These are phyloP conservation scores for Paraphoma chrysanthemicola DNA, from an alignment of 2,329 filamentous ascomycete genomes.

Conservation along the genomic window DNA sequence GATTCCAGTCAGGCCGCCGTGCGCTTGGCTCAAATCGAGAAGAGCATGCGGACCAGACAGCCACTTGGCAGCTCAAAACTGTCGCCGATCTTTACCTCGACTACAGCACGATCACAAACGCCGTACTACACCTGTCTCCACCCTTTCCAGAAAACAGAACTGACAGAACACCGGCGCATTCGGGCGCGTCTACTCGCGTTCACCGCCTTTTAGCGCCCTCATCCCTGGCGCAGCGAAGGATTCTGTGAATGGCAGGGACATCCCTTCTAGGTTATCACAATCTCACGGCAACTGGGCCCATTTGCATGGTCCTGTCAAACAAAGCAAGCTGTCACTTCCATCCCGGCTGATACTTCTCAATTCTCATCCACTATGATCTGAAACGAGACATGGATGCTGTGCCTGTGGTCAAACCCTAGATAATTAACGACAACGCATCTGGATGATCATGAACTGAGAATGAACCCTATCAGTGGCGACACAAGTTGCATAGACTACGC, in stretches of 20 bases:
- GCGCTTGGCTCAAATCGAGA: neutral
- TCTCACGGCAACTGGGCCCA: constrained; percentile 17
- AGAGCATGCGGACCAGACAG: neutral
- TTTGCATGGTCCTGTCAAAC: constrained; percentile 15
- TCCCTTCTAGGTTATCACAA: constrained; percentile 13
- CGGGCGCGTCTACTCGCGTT: constrained; percentile 6
- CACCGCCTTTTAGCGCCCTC: constrained; percentile 14
- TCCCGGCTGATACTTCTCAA: neutral
- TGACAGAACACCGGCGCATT: neutral
- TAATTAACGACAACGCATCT: neutral
- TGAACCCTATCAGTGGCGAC: no score
- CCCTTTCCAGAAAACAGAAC: neutral
- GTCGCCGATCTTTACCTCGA: constrained; percentile 1
- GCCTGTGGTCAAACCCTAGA: neutral
- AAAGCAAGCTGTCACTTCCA: constrained; percentile 2
- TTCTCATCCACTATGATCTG: neutral
- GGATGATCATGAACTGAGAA: no score
- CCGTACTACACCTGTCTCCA: neutral
- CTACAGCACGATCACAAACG: neutral
- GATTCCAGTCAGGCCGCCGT: neutral
- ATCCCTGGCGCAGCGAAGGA: constrained; percentile 10
- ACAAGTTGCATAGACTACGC: neutral
- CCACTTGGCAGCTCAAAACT: neutral
- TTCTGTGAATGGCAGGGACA: constrained; percentile 23
- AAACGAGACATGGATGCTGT: neutral